Base-by-base conservation (phyloP, 331 rosid genomes). In the Pyracantha coccinea region DNA sequence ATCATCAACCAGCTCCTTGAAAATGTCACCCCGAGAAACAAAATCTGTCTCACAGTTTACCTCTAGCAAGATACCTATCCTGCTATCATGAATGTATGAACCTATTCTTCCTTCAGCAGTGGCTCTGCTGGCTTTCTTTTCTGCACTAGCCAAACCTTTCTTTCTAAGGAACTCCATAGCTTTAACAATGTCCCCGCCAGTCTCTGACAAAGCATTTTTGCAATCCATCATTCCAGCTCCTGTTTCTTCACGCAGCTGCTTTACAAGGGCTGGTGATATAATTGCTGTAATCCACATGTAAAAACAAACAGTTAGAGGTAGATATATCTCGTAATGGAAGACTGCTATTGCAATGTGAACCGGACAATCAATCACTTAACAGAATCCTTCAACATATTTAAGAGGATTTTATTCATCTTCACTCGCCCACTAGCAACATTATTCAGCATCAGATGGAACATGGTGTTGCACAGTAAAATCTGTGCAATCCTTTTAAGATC, bases 181-280 rank as follows among this genome's bases (percentile, higher is more conserved):
- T 84, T 89, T 87, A 54, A 69, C 74, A 78, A 91, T 86, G 86
- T 91, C 92, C 11, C 98, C 96, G 38, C 81, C 92, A 44, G 90
- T 85, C 83, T 91, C 97, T 0, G 91, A 76, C 50, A 93, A 79
- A 31, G 97, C 94, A 1, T 87, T 91, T 84, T 93, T 93, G 92
- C 98, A 93, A 76, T 93, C 97, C 98, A 93, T 93, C 98, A 93
- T 93, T 85, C 98, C 97, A 38, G 98, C 98, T 77, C 98, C 98
- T 15, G 96, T 89, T 78, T 91, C 98, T 29, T 91, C 98, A 25
- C 96, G 96, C 29, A 93, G 90, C 77, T 93, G 92, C 88, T 88
- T 93, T 80, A 93, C 96, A 69, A 92, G 93, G 73, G 90, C 90
- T 4, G 96, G 91, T 77, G 97, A 87, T 85, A 93, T 86, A 77